A percentile compares a stretch with the other conserved stretches of the same genome.
These are phyloP conservation scores for Carpinus viminea DNA, from an alignment of 306 rosid species.

Conservation along the genomic window DNA sequence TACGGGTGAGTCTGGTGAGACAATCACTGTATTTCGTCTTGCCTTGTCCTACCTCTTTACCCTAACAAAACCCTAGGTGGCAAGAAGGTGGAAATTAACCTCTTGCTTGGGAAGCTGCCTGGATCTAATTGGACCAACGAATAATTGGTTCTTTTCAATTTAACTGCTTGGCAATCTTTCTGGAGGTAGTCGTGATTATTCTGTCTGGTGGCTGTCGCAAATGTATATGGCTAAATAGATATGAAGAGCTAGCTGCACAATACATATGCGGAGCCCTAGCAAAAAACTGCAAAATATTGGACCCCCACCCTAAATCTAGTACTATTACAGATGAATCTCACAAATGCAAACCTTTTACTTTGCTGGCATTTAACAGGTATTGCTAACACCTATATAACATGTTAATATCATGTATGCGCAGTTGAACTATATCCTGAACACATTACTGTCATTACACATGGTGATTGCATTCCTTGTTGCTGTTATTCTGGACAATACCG, in stretches of 20 bases:
- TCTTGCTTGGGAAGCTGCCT: not conserved
- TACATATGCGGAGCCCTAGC: not conserved
- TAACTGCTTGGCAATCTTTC: not conserved
- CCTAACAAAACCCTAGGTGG: not conserved
- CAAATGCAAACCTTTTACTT: slow-evolving; percentile 1
- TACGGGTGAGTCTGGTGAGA: not conserved
- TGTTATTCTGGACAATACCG: slow-evolving; percentile 85
- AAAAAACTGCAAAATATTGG: not conserved
- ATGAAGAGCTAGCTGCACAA: not conserved
- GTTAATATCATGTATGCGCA: slow-evolving; percentile 35
- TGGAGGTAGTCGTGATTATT: not conserved
- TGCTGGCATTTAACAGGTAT: slow-evolving; percentile 6
- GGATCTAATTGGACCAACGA: not conserved
- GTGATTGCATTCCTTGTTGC: slow-evolving; percentile 90
- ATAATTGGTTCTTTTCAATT: not conserved
- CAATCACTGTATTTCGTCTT: not conserved
- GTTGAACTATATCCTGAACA: slow-evolving; percentile 80
- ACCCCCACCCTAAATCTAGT: not conserved
- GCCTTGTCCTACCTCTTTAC: not conserved
- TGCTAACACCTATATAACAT: slow-evolving; percentile 9
- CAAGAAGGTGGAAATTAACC: not conserved
- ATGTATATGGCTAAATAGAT: slow-evolving; percentile 2
- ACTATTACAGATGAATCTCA: not conserved
- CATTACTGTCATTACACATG: slow-evolving; percentile 79
- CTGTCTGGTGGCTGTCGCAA: slow-evolving; percentile 5